These are phyloP conservation scores for Ophiostoma triangulosporum DNA, from an alignment of 2,329 filamentous ascomycete genomes.

Conservation along the genomic window DNA sequence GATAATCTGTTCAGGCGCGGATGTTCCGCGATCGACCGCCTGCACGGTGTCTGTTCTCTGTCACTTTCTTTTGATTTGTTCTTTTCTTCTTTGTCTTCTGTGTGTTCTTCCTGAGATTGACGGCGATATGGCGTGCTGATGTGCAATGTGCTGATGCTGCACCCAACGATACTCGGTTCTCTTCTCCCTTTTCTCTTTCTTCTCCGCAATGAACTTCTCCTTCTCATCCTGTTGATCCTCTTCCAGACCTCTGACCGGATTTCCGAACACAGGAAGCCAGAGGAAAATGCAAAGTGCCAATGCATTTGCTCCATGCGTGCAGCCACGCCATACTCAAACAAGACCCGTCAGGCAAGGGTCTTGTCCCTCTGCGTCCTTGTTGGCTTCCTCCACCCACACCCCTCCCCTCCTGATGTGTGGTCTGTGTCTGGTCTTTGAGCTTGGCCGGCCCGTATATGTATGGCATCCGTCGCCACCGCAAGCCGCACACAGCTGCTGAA, in stretches of 20 bases:
- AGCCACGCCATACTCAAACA: slow-evolving; percentile 2
- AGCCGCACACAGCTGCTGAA: too few species aligned
- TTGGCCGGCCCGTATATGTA: too few species aligned
- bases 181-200: not conserved
- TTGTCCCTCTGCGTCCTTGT: not conserved
- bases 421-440: not conserved
- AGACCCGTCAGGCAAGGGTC: not conserved
- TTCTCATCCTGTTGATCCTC: not conserved
- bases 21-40: not conserved
- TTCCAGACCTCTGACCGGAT: not conserved
- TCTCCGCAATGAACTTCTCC: not conserved
- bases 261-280: not conserved
- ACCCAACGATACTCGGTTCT: too few species aligned
- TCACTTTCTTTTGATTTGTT: not conserved
- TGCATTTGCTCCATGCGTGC: slow-evolving; percentile 4
- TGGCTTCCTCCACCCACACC: slow-evolving; percentile 3
- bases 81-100: not conserved
- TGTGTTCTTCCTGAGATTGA: not conserved
- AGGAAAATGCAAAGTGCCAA: not conserved
- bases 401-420: not conserved
- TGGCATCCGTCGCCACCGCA: too few species aligned
- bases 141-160: too few species aligned
- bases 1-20: not conserved
- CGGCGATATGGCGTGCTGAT: not conserved
- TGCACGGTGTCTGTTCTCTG: too few species aligned